Evolutionary conservation across 306 rosid genomes (phyloP).

Genomic region (Pterocarpus macrocarpus): DNA sequence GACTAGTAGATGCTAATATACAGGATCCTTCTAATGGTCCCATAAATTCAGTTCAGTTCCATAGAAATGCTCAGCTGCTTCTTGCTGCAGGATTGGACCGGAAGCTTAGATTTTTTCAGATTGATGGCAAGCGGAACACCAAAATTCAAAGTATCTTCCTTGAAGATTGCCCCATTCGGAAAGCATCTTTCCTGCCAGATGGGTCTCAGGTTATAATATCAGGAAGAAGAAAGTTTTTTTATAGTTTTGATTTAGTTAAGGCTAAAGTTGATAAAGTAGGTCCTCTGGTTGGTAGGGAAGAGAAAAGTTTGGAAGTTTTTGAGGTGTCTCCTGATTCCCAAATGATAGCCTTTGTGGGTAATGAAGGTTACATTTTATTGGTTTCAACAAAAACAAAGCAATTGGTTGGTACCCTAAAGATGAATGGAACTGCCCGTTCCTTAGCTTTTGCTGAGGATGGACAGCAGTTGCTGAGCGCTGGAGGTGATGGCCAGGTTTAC

Average conservation of each 20-base stretch:
- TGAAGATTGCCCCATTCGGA: slow-evolving; percentile 80
- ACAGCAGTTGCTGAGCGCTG: slow-evolving; percentile 71
- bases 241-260: slow-evolving; percentile 82
- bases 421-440: slow-evolving; percentile 88
- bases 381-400: slow-evolving; percentile 89
- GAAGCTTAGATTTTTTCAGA: slow-evolving; percentile 82
- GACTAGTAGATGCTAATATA: slow-evolving; percentile 77
- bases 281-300: slow-evolving; percentile 94
- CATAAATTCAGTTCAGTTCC: slow-evolving; percentile 85
- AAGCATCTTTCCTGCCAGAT: slow-evolving; percentile 86
- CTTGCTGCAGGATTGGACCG: slow-evolving; percentile 86
- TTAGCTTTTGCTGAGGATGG: slow-evolving; percentile 86
- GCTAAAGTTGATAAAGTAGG: slow-evolving; percentile 82
- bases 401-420: slow-evolving; percentile 83
- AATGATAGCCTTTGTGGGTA: slow-evolving; percentile 84
- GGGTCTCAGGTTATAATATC: slow-evolving; percentile 89
- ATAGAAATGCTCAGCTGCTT: slow-evolving; percentile 82
- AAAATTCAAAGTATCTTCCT: slow-evolving; percentile 87
- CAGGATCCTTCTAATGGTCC: slow-evolving; percentile 79
- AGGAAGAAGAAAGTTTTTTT: slow-evolving; percentile 88
- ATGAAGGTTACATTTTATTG: slow-evolving; percentile 92
- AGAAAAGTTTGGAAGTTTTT: slow-evolving; percentile 88
- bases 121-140: slow-evolving; percentile 89
- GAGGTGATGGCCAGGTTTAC: slow-evolving; percentile 93
- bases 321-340: slow-evolving; percentile 91